Conservation (phyloP, 805 yeast species). For the Brettanomyces anomalus region DNA sequence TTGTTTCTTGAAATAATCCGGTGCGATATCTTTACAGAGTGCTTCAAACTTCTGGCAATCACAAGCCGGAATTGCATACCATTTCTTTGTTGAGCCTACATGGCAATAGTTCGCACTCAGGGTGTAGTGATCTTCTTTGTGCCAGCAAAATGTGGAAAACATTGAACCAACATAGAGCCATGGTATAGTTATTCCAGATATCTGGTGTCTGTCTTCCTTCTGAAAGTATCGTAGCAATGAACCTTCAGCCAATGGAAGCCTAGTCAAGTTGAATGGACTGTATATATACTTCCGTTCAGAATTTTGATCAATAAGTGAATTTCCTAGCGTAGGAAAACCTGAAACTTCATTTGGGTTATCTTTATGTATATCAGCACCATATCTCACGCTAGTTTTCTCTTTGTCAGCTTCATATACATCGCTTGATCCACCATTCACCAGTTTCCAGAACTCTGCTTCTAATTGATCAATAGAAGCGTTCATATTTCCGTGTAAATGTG, state of each 20-base stretch:
- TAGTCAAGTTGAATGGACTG: slow-evolving; percentile 72
- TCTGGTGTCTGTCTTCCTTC: slow-evolving; percentile 36
- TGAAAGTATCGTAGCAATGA: slow-evolving; percentile 56
- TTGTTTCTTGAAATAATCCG: slow-evolving; percentile 75
- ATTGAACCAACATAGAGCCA: slow-evolving; percentile 91
- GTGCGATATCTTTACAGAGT: slow-evolving; percentile 54
- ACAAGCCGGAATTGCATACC: slow-evolving; percentile 84
- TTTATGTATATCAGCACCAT: slow-evolving; percentile 82
- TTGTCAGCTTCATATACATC: not conserved
- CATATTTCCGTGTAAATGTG: slow-evolving; percentile 20
- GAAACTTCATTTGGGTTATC: slow-evolving; percentile 54
- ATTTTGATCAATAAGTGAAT: slow-evolving; percentile 12
- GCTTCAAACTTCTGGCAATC: slow-evolving; percentile 57
- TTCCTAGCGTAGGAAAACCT: slow-evolving; percentile 55
- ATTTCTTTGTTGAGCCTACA: slow-evolving; percentile 78
- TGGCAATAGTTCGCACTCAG: slow-evolving; percentile 89
- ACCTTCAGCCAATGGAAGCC: slow-evolving; percentile 59
- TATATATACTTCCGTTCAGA: slow-evolving; percentile 28
- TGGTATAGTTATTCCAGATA: slow-evolving; percentile 92
- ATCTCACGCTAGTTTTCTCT: slow-evolving; percentile 45
- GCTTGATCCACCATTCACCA: slow-evolving; percentile 14
- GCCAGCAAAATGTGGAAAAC: slow-evolving; percentile 94
- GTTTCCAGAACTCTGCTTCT: slow-evolving; percentile 62
- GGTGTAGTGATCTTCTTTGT: slow-evolving; percentile 90
- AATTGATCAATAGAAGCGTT: slow-evolving; percentile 34